Evolutionary conservation across 202 grass and related monocot genomes (phyloP).

Genomic region (Setaria italica): DNA sequence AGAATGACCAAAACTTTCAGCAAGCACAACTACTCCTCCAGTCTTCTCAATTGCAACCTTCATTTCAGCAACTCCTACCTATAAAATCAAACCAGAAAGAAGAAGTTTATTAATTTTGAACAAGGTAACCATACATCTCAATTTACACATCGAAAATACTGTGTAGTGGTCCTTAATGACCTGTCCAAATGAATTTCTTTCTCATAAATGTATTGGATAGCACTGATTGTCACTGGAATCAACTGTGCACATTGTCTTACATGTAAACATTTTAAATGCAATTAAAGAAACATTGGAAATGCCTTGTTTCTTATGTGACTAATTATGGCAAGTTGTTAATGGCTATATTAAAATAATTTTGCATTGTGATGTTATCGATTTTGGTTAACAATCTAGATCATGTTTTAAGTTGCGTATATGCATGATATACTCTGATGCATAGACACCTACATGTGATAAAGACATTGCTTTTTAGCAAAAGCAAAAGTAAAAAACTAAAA

Average conservation of each 20-base stretch:
- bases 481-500: constrained; percentile 28
- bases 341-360: constrained; percentile 15
- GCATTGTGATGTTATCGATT: not conserved
- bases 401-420: constrained; percentile 9
- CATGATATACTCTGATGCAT: constrained; percentile 32
- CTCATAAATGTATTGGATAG: constrained; percentile 20
- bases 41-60: constrained; percentile 96
- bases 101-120: constrained; percentile 40
- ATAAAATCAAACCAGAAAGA: constrained; percentile 38
- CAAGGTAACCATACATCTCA: constrained; percentile 19
- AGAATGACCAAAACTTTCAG: constrained; percentile 97
- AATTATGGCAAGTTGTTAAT: not conserved
- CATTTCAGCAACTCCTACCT: constrained; percentile 94
- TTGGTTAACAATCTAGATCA: not conserved
- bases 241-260: not conserved
- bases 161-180: not conserved
- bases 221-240: not conserved
- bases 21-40: constrained; percentile 89
- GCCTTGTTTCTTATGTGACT: not conserved
- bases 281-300: constrained; percentile 1
- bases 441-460: constrained; percentile 28
- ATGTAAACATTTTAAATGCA: constrained; percentile 21
- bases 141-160: constrained; percentile 26
- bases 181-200: not conserved
- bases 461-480: constrained; percentile 15